These are phyloP conservation scores for Beverwykella pulmonaria DNA, from an alignment of 495 filamentous ascomycete species.

Conservation along the genomic window DNA sequence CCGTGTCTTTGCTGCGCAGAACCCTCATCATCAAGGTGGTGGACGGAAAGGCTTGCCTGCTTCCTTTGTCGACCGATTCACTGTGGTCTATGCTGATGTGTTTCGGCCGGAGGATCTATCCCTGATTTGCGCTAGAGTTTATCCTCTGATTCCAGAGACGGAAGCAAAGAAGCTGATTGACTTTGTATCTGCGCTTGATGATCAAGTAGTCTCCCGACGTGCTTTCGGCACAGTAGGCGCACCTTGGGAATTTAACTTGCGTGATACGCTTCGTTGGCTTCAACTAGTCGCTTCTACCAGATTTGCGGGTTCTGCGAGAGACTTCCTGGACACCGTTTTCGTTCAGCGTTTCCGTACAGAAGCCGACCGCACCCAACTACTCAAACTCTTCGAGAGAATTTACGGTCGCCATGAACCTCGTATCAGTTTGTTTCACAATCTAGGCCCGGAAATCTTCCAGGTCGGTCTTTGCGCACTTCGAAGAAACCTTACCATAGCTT, in stretches of 20 bases:
- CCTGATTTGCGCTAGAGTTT: slow-evolving; percentile 77
- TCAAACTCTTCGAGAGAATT: slow-evolving; percentile 62
- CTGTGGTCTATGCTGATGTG: slow-evolving; percentile 91
- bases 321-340: slow-evolving; percentile 82
- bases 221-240: slow-evolving; percentile 77
- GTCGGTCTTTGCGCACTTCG: slow-evolving; percentile 74
- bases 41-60: slow-evolving; percentile 93
- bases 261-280: slow-evolving; percentile 90
- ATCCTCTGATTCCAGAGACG: slow-evolving; percentile 59
- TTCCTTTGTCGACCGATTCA: slow-evolving; percentile 97
- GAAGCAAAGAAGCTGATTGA: slow-evolving; percentile 67
- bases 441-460: slow-evolving; percentile 71
- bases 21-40: slow-evolving; percentile 95
- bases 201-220: slow-evolving; percentile 64
- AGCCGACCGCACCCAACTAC: slow-evolving; percentile 65
- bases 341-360: slow-evolving; percentile 80
- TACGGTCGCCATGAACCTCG: slow-evolving; percentile 51
- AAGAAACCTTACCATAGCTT: slow-evolving; percentile 50
- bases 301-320: slow-evolving; percentile 55
- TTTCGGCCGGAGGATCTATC: slow-evolving; percentile 80
- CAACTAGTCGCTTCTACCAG: slow-evolving; percentile 64
- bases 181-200: slow-evolving; percentile 79
- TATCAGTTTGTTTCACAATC: slow-evolving; percentile 61
- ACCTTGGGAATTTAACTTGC: slow-evolving; percentile 97
- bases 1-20: slow-evolving; percentile 92